Conservation (phyloP, 495 filamentous ascomycete genomes). For the Penicillium steckii region DNA sequence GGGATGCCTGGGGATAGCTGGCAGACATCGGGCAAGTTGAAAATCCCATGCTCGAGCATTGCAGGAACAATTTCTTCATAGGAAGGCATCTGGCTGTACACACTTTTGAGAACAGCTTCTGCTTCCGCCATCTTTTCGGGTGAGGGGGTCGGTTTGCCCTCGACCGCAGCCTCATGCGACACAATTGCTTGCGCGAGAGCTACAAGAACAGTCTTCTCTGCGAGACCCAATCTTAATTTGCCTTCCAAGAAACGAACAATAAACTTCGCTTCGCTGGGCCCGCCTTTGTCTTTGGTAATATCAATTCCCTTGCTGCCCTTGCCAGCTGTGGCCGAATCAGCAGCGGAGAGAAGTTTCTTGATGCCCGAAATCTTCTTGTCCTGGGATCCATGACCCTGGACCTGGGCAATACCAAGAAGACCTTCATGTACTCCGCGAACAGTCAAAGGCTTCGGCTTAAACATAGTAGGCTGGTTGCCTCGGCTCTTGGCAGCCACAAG, state of each 20-base stretch:
- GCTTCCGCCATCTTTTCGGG: slow-evolving; percentile 75
- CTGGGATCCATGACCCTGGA: slow-evolving; percentile 84
- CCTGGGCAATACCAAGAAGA: slow-evolving; percentile 82
- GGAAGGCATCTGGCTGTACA: slow-evolving; percentile 92
- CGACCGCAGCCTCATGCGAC: slow-evolving; percentile 69
- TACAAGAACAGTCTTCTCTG: slow-evolving; percentile 88
- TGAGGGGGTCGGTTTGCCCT: slow-evolving; percentile 64
- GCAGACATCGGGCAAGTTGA: slow-evolving; percentile 77
- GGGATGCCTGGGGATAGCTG: slow-evolving; percentile 92
- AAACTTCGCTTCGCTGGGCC: slow-evolving; percentile 91
- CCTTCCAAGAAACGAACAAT: slow-evolving; percentile 91
- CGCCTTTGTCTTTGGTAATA: slow-evolving; percentile 89
- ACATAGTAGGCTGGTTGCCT: slow-evolving; percentile 93
- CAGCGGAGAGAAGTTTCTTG: slow-evolving; percentile 88
- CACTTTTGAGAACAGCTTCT: slow-evolving; percentile 80
- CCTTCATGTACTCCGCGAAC: slow-evolving; percentile 84
- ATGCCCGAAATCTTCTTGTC: slow-evolving; percentile 89
- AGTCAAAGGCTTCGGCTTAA: slow-evolving; percentile 90
- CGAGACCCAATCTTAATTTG: slow-evolving; percentile 85
- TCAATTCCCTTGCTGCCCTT: slow-evolving; percentile 71
- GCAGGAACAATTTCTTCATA: slow-evolving; percentile 94
- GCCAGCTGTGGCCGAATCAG: slow-evolving; percentile 67
- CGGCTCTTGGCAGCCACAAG: slow-evolving; percentile 93
- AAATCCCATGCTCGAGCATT: slow-evolving; percentile 82
- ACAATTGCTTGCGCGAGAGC: slow-evolving; percentile 86